These are phyloP conservation scores for Friedmanniomyces simplex DNA, from an alignment of 495 filamentous ascomycete genomes.

Conservation along the genomic window DNA sequence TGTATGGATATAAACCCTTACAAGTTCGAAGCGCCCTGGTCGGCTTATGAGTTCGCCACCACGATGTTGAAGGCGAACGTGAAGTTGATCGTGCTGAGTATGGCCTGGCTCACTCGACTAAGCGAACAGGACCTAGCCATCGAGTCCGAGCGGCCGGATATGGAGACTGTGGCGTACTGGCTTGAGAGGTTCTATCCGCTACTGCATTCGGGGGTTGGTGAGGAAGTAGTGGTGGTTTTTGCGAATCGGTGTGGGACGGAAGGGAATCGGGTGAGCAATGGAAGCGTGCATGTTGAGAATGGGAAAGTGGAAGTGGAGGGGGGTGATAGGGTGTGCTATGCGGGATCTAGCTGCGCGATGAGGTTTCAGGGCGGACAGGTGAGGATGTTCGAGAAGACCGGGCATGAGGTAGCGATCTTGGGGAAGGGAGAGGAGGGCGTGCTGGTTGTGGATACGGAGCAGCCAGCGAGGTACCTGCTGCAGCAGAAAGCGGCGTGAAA, in stretches of 20 bases:
- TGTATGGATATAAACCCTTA: slow-evolving; percentile 84
- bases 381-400: slow-evolving; percentile 55
- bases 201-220: slow-evolving; percentile 41
- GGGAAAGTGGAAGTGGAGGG: slow-evolving; percentile 44
- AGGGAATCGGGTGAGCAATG: slow-evolving; percentile 3
- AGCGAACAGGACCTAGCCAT: slow-evolving; percentile 37
- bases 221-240: slow-evolving; percentile 61
- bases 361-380: slow-evolving; percentile 58
- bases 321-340: slow-evolving; percentile 50
- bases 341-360: slow-evolving; percentile 76
- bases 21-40: slow-evolving; percentile 65
- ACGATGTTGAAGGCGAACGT: slow-evolving; percentile 55
- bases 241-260: slow-evolving; percentile 62
- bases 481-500: neutral
- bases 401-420: slow-evolving; percentile 51
- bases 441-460: slow-evolving; percentile 51
- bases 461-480: slow-evolving; percentile 13
- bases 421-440: slow-evolving; percentile 56
- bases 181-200: slow-evolving; percentile 70
- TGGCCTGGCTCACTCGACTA: slow-evolving; percentile 72
- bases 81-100: slow-evolving; percentile 66
- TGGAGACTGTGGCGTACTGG: slow-evolving; percentile 84
- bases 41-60: slow-evolving; percentile 76
- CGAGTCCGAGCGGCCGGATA: slow-evolving; percentile 50
- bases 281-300: slow-evolving; percentile 31